Evolutionary conservation across 257 asterid genomes (phyloP), one percentile per base, ranked within the genome.

Genomic region (Fraxinus anomala): DNA sequence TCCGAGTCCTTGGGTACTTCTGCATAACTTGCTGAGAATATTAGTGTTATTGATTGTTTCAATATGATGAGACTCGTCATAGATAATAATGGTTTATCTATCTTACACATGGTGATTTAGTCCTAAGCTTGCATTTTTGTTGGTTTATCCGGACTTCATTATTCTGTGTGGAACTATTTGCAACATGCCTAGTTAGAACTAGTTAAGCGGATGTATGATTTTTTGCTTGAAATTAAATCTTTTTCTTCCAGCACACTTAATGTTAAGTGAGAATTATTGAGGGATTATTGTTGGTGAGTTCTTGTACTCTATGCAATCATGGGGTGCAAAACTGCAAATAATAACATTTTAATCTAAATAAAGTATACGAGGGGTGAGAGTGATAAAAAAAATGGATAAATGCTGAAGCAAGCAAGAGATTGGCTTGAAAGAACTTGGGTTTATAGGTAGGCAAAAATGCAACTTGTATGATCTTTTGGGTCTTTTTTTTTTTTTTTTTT

Each of bases 401-500:
- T 54, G 65, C 23, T 16, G 5, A 54, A 54, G 26, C 65, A 17
- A 16, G 54, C 54, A 54, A 5, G 6, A 54, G 19, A 54, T 19
- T n/a, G 26, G 65, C 9, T 19, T 17, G 26, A 54, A 54, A n/a
- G 23, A 54, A 19, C 65, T 19, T 6, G 6, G 65, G 8, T 54
- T 19, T 54, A 54, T 19, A 54, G 65, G 65, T 44, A 54, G 9
- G 65, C 24, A 54, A 54, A 54, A 19, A 19, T 54, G 65, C 26
- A 54, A 54, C 65, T 54, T 0, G 10, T 1, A 19, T 54, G 65
- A 54, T 54, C 26, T 54, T 54, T 54, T 54, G 3, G n/a, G 65
- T 17, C 24, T 0, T 51, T 4, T 51, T 51, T 16, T 83, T 79
- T 87, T 7, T 37, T n/a, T n/a, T n/a, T n/a, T n/a, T n/a, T n/a